A percentile compares a stretch with the other conserved stretches of the same genome.
These are phyloP conservation scores for Trichophyton benhamiae DNA, from an alignment of 2,329 filamentous ascomycete species.

Conservation along the genomic window DNA sequence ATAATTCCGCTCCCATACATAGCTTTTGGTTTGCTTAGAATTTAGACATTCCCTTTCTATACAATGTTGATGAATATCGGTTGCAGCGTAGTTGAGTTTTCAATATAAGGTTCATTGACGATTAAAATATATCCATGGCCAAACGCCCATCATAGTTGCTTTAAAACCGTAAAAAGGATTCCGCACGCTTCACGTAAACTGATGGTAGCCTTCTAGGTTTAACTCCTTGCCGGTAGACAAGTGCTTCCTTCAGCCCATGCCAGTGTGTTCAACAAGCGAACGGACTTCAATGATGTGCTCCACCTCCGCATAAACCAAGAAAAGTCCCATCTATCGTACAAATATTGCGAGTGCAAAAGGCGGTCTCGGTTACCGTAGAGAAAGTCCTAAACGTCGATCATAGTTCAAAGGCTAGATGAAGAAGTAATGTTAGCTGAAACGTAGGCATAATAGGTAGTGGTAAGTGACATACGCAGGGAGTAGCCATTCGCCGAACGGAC, in stretches of 20 bases:
- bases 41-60: not conserved
- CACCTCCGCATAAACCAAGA: not conserved
- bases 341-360: not conserved
- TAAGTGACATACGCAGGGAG: conserved; percentile 44
- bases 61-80: not conserved
- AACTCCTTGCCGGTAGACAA: not conserved
- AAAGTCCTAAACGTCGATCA: not conserved
- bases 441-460: not conserved
- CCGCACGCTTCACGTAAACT: not conserved
- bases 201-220: not conserved
- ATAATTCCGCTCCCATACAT: no score
- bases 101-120: not conserved
- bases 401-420: not conserved
- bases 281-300: not conserved
- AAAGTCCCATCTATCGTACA: not conserved
- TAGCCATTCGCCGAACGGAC: conserved; percentile 55
- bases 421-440: not conserved
- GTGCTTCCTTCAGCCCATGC: not conserved
- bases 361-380: not conserved
- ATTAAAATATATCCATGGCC: not conserved
- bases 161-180: not conserved
- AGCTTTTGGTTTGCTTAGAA: not conserved
- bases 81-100: no score
- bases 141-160: not conserved
- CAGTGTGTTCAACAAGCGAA: not conserved